phyloP scores from a whole-genome alignment of 2,329 filamentous ascomycete species.

The Monosporascus sp. region DNA sequence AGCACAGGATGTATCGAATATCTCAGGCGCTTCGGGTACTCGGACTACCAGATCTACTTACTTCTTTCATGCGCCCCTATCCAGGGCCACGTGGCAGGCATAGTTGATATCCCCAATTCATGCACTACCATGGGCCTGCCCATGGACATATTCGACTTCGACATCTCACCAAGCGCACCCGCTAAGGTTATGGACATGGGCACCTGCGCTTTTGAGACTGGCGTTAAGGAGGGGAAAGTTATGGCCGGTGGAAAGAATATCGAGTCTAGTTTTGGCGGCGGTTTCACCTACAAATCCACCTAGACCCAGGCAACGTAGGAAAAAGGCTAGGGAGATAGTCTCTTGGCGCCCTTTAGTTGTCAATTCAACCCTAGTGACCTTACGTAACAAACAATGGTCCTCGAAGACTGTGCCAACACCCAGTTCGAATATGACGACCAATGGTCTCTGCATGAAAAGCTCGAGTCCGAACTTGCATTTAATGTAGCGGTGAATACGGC shows the following conservation, averaged over 20 bases:
- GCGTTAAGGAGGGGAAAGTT: constrained; percentile 38
- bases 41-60: constrained; percentile 76
- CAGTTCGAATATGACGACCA: too few relatives aligned
- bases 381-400: too few relatives aligned
- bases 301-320: constrained; percentile 4
- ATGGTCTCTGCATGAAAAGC: too few relatives aligned
- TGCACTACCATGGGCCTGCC: constrained; percentile 85
- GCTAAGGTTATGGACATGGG: constrained; percentile 58
- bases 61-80: constrained; percentile 80
- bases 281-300: constrained; percentile 39
- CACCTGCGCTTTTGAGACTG: constrained; percentile 59
- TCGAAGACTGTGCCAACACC: too few relatives aligned
- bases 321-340: neutral
- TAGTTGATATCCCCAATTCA: constrained; percentile 87
- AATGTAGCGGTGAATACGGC: too few relatives aligned
- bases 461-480: too few relatives aligned
- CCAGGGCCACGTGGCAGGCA: constrained; percentile 81
- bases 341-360: too few relatives aligned
- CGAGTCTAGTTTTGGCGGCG: constrained; percentile 44
- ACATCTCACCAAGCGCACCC: constrained; percentile 65
- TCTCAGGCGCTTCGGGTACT: constrained; percentile 66
- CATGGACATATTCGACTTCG: constrained; percentile 94
- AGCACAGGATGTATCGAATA: constrained; percentile 66
- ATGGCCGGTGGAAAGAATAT: constrained; percentile 41
- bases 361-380: too few relatives aligned